Evolutionary conservation across 805 yeast genomes (phyloP).

Genomic region (Sungouiella thailandica): DNA sequence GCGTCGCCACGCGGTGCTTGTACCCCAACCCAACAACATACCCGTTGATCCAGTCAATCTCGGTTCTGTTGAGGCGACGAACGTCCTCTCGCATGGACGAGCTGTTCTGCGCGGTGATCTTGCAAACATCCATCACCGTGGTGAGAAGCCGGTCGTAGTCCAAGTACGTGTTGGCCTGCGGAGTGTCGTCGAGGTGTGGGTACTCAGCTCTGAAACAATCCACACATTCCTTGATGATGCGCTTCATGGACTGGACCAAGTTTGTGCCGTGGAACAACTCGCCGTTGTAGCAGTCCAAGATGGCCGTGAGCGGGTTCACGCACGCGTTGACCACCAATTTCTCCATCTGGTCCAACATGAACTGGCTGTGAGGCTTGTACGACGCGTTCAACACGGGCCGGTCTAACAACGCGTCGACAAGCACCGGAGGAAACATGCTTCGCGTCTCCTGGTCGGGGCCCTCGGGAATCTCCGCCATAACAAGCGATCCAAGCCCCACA

Average conservation of each 20-base stretch:
- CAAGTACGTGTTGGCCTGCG: slow-evolving; percentile 27
- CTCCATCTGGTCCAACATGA: slow-evolving; percentile 56
- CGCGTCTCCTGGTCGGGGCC: slow-evolving; percentile 1
- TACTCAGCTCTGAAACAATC: slow-evolving; percentile 35
- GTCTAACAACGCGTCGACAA: slow-evolving; percentile 19
- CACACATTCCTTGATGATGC: slow-evolving; percentile 43
- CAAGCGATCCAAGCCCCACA: slow-evolving; percentile 68
- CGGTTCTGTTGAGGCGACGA: slow-evolving; percentile 53
- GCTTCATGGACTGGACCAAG: slow-evolving; percentile 28
- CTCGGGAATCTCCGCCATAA: slow-evolving; percentile 52
- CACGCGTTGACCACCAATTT: slow-evolving; percentile 79
- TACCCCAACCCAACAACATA: slow-evolving; percentile 57
- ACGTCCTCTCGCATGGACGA: slow-evolving; percentile 73
- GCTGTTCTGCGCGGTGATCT: slow-evolving; percentile 49
- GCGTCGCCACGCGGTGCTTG: slow-evolving; percentile 38
- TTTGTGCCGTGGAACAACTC: slow-evolving; percentile 47
- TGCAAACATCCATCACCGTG: slow-evolving; percentile 25
- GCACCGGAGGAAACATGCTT: slow-evolving; percentile 14
- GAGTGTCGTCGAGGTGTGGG: slow-evolving; percentile 19
- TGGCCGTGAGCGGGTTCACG: slow-evolving; percentile 78
- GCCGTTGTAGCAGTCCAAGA: slow-evolving; percentile 75
- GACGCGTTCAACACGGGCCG: slow-evolving; percentile 22
- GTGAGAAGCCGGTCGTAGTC: slow-evolving; percentile 34
- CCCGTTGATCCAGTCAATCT: slow-evolving; percentile 81
- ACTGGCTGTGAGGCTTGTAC: slow-evolving; percentile 34